Base-by-base conservation (phyloP, 1,284 basidiomycete genomes). In the Boletellus deceptivus region DNA sequence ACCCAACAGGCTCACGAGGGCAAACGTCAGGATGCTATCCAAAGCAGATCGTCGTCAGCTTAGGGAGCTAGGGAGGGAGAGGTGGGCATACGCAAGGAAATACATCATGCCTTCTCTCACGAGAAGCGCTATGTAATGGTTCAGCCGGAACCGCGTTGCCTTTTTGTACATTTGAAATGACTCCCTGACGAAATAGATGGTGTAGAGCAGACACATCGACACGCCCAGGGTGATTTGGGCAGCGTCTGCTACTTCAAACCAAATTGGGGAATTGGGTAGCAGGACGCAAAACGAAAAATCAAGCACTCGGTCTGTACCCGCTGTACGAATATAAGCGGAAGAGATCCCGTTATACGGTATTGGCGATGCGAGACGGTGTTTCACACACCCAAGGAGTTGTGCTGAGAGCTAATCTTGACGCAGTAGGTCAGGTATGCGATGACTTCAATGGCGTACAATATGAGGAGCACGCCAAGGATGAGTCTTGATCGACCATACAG, bases 21-120 rank as follows among this genome's bases (percentile, higher is more conserved):
- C 44, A 14, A 18, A 45, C 6, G 35, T 6, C 17, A 45, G 17
- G 14, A 45, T 29, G n/a, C 44, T 45, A 20, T 37, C 36, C 35
- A n/a, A n/a, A 20, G 3, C 17, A 9, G 1, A 3, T 16, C 14
- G 14, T 22, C 17, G 31, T 43, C 16, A 34, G 42, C 18, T 22
- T 11, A 17, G 25, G 11, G 17, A 24, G 14, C 14, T n/a, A 6
- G n/a, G 17, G 0, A 17, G 29, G 6, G 17, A 29, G 9, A 8
- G 5, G 41, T 13, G 41, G 18, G 31, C 46, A 6, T 39, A 47
- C 46, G 46, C 17, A n/a, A 47, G 29, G 18, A 47, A 47, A 27
- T 47, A 47, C 7, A 39, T 9, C 37, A 47, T 31, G 14, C 46
- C 46, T 18, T 47, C 37, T 36, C 46, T 31, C n/a, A 29, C 46